phyloP scores from a whole-genome alignment of 306 rosid species.

The Vigna unguiculata region DNA sequence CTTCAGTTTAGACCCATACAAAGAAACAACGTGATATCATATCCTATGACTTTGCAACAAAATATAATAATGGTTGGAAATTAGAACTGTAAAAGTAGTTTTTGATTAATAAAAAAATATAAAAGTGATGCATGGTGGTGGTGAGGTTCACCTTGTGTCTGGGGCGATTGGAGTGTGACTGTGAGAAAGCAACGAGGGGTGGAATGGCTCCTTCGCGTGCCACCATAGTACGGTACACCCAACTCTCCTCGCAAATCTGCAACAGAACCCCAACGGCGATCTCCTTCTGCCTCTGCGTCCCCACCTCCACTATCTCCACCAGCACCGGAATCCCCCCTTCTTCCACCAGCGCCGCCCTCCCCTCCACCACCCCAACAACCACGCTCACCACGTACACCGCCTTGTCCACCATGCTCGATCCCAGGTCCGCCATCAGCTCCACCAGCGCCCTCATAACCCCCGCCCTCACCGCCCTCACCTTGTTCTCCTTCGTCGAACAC shows the following conservation, averaged over 20 bases:
- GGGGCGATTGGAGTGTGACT: slow-evolving; percentile 66
- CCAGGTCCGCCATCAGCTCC: slow-evolving; percentile 86
- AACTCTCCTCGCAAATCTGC: slow-evolving; percentile 70
- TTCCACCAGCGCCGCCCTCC: slow-evolving; percentile 62
- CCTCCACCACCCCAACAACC: slow-evolving; percentile 64
- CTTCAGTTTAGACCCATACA: neutral
- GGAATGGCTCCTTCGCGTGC: slow-evolving; percentile 94
- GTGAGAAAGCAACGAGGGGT: slow-evolving; percentile 76
- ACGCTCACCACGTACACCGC: slow-evolving; percentile 78
- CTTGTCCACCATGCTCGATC: slow-evolving; percentile 84
- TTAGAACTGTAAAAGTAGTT: too few species aligned
- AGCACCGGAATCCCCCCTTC: slow-evolving; percentile 86
- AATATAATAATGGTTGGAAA: too few species aligned
- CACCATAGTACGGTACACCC: slow-evolving; percentile 68
- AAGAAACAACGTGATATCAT: too few species aligned
- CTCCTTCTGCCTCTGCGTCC: slow-evolving; percentile 82
- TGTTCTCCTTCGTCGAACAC: slow-evolving; percentile 78
- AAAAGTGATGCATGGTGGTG: too few species aligned
- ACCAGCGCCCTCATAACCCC: slow-evolving; percentile 76
- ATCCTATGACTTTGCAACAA: too few species aligned
- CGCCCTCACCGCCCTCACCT: slow-evolving; percentile 69
- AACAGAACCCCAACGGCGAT: slow-evolving; percentile 68
- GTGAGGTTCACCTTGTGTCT: slow-evolving; percentile 65
- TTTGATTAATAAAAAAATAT: too few species aligned
- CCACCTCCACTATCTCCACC: slow-evolving; percentile 84